These are phyloP conservation scores for Xylariaceae sp. DNA, from an alignment of 2,329 filamentous ascomycete genomes.

Conservation along the genomic window DNA sequence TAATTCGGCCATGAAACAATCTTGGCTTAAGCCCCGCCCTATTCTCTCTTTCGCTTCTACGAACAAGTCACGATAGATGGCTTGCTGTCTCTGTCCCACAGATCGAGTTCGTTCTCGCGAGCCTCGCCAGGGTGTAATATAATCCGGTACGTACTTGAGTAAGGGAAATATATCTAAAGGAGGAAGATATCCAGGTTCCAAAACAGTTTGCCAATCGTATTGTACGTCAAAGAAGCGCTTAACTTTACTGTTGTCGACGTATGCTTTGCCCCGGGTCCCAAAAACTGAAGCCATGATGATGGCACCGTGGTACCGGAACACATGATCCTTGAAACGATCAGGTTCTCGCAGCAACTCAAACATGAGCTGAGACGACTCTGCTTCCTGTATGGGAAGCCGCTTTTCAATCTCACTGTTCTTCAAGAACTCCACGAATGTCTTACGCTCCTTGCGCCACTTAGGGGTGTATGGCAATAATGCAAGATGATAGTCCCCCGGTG, in stretches of 20 bases:
- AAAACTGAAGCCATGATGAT: conserved; percentile 29
- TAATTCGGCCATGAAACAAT: conserved; percentile 25
- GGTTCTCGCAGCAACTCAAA: conserved; percentile 27
- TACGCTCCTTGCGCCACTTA: conserved; percentile 30
- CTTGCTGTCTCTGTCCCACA: conserved; percentile 22
- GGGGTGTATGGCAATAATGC: conserved; percentile 27
- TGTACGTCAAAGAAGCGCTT: conserved; percentile 27
- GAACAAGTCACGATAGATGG: conserved; percentile 28
- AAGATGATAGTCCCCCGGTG: conserved; percentile 29
- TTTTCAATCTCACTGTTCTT: conserved; percentile 24
- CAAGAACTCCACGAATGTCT: conserved; percentile 29
- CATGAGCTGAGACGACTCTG: conserved; percentile 33
- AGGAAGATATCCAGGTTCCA: conserved; percentile 21
- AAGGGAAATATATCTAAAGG: conserved; percentile 32
- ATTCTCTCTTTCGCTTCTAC: conserved; percentile 19
- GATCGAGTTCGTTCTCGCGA: conserved; percentile 23
- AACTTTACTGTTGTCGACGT: conserved; percentile 4
- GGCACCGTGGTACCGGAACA: conserved; percentile 27
- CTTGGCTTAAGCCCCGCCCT: conserved; percentile 12
- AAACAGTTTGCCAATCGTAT: conserved; percentile 24
- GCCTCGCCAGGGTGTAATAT: conserved; percentile 31
- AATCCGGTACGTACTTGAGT: conserved; percentile 29
- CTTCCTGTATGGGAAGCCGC: conserved; percentile 27
- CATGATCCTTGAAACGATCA: conserved; percentile 18
- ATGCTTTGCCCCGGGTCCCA: conserved; percentile 25